phyloP scores from a whole-genome alignment of 345 rosid species.

The Carallia pectinifolia region DNA sequence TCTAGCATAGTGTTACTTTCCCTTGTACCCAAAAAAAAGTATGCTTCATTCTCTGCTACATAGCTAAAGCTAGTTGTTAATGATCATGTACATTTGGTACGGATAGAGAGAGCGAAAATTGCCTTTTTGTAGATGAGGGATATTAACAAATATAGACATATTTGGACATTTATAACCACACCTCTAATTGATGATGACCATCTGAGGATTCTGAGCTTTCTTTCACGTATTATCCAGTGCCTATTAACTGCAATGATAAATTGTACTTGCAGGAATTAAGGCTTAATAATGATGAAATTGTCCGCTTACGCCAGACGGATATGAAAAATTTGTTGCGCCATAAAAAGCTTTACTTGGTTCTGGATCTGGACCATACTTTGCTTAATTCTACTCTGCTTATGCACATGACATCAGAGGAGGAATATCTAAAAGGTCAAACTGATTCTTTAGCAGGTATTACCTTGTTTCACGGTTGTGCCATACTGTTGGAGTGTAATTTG shows the following conservation, averaged over 20 bases:
- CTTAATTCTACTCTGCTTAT: conserved; percentile 73
- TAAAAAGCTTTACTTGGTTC: conserved; percentile 71
- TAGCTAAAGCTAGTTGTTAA: too few relatives aligned
- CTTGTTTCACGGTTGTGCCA: conserved; percentile 2
- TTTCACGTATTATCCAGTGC: not conserved
- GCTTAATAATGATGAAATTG: conserved; percentile 69
- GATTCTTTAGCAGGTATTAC: conserved; percentile 66
- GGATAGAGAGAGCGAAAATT: too few relatives aligned
- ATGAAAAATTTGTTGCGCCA: conserved; percentile 48
- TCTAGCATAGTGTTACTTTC: too few relatives aligned
- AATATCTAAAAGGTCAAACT: conserved; percentile 61
- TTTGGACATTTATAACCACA: not conserved
- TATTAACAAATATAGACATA: not conserved
- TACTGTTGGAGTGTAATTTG: not conserved
- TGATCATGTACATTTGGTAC: too few relatives aligned
- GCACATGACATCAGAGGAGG: conserved; percentile 66
- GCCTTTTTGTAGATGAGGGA: not conserved
- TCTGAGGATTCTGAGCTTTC: not conserved
- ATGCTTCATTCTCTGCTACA: too few relatives aligned
- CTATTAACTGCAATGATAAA: not conserved
- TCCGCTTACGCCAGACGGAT: conserved; percentile 58
- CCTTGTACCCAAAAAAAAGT: too few relatives aligned
- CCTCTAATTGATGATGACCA: not conserved
- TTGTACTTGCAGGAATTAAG: conserved; percentile 59
- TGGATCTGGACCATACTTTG: conserved; percentile 86